Conservation (phyloP, 345 rosid genomes). For the Rhodamnia rubescens region DNA sequence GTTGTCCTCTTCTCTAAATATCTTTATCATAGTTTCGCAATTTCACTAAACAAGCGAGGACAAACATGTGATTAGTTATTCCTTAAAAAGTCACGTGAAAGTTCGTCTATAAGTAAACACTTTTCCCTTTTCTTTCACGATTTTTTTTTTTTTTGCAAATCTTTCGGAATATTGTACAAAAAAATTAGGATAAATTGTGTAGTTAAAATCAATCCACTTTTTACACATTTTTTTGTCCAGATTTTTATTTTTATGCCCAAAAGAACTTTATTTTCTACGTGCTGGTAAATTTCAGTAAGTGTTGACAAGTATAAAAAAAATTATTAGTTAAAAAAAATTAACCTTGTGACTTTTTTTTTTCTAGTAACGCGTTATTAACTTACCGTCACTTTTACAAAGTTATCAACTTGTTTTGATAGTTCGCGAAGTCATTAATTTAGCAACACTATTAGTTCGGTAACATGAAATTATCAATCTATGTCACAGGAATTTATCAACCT, state of each 20-base stretch:
- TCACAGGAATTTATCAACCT: background rate
- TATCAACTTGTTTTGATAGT: background rate
- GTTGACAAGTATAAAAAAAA: background rate
- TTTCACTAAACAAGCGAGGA: background rate
- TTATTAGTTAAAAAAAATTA: background rate
- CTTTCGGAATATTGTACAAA: background rate
- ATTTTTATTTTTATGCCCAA: background rate
- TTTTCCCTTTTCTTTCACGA: background rate
- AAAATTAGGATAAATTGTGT: background rate
- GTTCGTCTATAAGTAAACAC: background rate
- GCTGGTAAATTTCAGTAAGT: background rate
- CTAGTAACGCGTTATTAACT: background rate
- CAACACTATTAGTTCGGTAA: background rate
- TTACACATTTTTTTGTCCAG: background rate
- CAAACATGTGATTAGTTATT: background rate
- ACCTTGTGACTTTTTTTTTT: background rate
- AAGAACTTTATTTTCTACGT: background rate
- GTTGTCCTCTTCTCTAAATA: background rate
- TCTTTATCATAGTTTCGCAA: background rate
- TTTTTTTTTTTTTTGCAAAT: background rate
- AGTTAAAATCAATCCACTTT: background rate
- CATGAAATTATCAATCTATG: background rate
- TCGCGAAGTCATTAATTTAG: background rate
- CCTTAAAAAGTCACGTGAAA: background rate
- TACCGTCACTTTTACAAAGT: background rate